Evolutionary conservation across 2,329 filamentous ascomycete species (phyloP).

Genomic region (Diaporthe citri): DNA sequence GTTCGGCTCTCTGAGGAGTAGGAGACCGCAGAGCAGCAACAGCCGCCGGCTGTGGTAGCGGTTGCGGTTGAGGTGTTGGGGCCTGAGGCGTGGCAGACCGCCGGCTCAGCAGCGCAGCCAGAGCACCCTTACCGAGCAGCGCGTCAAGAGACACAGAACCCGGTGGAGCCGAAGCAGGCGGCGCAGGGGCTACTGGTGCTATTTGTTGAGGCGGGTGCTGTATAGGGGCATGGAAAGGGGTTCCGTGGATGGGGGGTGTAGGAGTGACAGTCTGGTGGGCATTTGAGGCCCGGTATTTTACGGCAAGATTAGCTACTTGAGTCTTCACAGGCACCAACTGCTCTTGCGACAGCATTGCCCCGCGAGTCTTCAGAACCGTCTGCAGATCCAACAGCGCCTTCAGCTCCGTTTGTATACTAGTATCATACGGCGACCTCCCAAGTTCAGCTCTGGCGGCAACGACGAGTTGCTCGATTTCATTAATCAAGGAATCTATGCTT

Average conservation of each 20-base stretch:
- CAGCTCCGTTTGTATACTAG: constrained; percentile 81
- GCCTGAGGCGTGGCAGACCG: constrained; percentile 64
- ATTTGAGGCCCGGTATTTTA: constrained; percentile 68
- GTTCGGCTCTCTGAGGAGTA: constrained; percentile 57
- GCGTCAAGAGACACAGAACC: constrained; percentile 66
- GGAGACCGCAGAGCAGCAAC: constrained; percentile 63
- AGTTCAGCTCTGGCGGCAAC: constrained; percentile 79
- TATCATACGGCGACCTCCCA: constrained; percentile 81
- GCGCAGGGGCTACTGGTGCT: constrained; percentile 52
- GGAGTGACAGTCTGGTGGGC: constrained; percentile 49
- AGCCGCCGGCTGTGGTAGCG: constrained; percentile 46
- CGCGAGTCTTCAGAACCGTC: constrained; percentile 79
- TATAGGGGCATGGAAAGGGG: constrained; percentile 51
- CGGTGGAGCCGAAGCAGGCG: constrained; percentile 50
- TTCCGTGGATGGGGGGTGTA: constrained; percentile 49
- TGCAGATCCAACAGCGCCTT: constrained; percentile 90
- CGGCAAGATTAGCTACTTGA: constrained; percentile 83
- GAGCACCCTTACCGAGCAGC: constrained; percentile 69
- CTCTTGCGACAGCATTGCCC: constrained; percentile 76
- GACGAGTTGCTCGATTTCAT: constrained; percentile 86
- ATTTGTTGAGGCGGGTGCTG: constrained; percentile 42
- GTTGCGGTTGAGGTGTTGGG: constrained; percentile 53
- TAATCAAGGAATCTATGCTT: constrained; percentile 81
- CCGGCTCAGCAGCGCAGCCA: constrained; percentile 70
- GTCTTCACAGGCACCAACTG: constrained; percentile 87